Conservation (phyloP, 352 stramenopile genomes). For the Peronospora farinosa region DNA sequence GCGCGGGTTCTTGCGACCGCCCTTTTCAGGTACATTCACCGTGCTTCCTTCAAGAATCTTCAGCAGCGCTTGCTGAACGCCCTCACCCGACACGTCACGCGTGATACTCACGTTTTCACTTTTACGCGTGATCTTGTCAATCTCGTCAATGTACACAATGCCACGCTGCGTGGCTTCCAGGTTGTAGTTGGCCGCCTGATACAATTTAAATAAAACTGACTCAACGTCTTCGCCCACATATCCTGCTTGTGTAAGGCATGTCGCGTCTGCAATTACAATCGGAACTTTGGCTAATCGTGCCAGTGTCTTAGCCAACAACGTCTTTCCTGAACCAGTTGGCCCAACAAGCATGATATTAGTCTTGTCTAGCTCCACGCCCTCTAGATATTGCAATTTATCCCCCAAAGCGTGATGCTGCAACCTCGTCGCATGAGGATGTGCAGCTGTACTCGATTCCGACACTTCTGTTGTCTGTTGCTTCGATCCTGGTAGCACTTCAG, state of each 20-base stretch:
- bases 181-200: conserved; percentile 94
- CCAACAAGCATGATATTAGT: conserved; percentile 95
- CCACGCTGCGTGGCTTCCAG: conserved; percentile 92
- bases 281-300: conserved; percentile 94
- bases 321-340: conserved; percentile 95
- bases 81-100: conserved; percentile 95
- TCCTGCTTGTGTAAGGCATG: conserved; percentile 94
- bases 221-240: conserved; percentile 99
- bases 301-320: conserved; percentile 94
- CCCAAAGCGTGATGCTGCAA: conserved; percentile 25
- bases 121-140: conserved; percentile 95
- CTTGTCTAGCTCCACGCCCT: conserved; percentile 96
- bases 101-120: conserved; percentile 91
- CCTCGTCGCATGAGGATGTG: conserved; percentile 11
- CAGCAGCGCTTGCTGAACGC: conserved; percentile 97
- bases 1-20: conserved; percentile 93
- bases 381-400: conserved; percentile 59
- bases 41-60: conserved; percentile 98
- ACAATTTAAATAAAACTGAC: conserved; percentile 96
- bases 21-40: conserved; percentile 97
- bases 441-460: not conserved
- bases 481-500: conserved; percentile 6
- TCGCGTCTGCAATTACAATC: conserved; percentile 96
- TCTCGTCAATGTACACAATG: conserved; percentile 98
- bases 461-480: conserved; percentile 12